Percentiles rank a stretch among this genome's conserved stretches.
Conservation (phyloP, 192 early-diverging fungal species). For the Entomortierella chlamydospora region DNA sequence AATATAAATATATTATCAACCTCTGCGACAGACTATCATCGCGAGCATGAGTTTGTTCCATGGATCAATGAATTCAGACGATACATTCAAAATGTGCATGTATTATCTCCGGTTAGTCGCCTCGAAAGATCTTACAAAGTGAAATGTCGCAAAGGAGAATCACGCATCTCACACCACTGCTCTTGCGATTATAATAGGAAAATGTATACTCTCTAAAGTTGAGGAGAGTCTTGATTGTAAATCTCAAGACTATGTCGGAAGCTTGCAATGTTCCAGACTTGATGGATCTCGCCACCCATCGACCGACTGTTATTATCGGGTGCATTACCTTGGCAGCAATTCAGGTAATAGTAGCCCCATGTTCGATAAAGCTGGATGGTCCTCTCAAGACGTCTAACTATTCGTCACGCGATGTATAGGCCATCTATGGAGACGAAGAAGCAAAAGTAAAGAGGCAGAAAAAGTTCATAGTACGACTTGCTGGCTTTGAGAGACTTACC, state of each 20-base stretch:
- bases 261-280: slow-evolving; percentile 17
- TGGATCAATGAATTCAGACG: slow-evolving; percentile 36
- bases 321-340: slow-evolving; percentile 35
- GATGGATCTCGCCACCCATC: slow-evolving; percentile 10
- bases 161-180: background rate
- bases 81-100: slow-evolving; percentile 24
- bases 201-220: background rate
- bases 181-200: background rate
- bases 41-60: slow-evolving; percentile 21
- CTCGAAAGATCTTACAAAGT: background rate
- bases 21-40: slow-evolving; percentile 24
- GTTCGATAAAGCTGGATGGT: too few relatives aligned
- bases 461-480: slow-evolving; percentile 21
- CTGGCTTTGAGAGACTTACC: slow-evolving; percentile 28
- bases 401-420: background rate
- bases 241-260: slow-evolving; percentile 20
- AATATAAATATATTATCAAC: too few relatives aligned
- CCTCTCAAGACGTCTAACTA: too few relatives aligned
- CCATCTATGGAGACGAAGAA: slow-evolving; percentile 20
- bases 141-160: too few relatives aligned
- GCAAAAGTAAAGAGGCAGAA: slow-evolving; percentile 10
- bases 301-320: slow-evolving; percentile 19
- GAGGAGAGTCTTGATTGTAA: slow-evolving; percentile 27
- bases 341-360: slow-evolving; percentile 10
- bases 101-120: background rate